These are phyloP conservation scores for Gossypium mustelinum DNA, from an alignment of 345 rosid genomes.

Conservation along the genomic window DNA sequence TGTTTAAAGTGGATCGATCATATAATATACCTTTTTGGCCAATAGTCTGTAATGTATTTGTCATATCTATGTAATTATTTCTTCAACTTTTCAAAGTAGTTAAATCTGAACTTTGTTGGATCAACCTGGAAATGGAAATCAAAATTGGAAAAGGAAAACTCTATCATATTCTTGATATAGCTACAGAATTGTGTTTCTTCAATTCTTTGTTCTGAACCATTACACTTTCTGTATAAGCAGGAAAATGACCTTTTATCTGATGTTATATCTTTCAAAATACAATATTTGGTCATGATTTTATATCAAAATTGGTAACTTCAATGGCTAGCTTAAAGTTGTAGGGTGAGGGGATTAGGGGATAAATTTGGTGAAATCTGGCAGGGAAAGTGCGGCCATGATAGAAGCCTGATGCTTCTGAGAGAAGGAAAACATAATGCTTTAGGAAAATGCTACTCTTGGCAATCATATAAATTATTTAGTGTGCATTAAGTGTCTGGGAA, in stretches of 20 bases:
- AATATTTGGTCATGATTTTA: not conserved
- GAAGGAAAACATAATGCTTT: no score
- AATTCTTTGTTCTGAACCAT: not conserved
- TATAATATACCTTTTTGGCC: not conserved
- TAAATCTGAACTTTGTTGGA: not conserved
- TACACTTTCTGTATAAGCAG: not conserved
- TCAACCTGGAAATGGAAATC: not conserved
- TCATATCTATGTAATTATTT: not conserved
- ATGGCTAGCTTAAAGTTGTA: not conserved
- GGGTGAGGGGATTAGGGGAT: no score
- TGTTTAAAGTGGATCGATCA: not conserved
- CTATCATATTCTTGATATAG: not conserved
- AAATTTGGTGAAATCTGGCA: no score
- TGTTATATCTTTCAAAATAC: not conserved
- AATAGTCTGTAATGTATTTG: not conserved
- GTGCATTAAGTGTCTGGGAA: no score
- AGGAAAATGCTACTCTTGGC: no score
- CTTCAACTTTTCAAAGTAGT: not conserved
- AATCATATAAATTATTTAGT: no score
- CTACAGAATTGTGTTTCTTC: not conserved
- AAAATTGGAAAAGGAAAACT: not conserved
- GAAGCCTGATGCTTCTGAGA: no score
- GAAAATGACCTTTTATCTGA: not conserved
- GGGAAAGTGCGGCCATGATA: no score
- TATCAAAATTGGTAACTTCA: not conserved